Conservation (phyloP, 1,284 basidiomycete species). For the Ustilago sp. region DNA sequence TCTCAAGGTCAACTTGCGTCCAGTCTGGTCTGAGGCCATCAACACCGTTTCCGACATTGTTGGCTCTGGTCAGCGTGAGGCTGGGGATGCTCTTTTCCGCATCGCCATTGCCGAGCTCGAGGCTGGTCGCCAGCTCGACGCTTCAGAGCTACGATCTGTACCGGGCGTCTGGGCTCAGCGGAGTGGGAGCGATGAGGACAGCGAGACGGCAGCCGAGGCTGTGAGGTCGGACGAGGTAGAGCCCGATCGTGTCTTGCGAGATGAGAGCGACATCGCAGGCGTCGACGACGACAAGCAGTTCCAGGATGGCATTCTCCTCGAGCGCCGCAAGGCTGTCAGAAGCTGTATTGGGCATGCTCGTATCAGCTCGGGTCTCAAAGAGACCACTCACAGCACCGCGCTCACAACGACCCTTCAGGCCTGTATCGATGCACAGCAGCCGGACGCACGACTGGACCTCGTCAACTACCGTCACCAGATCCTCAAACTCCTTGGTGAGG, state of each 20-base stretch:
- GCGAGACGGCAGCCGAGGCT: slow-evolving; percentile 5
- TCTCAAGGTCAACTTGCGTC: slow-evolving; percentile 67
- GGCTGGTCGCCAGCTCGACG: slow-evolving; percentile 31
- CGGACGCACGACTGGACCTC: slow-evolving; percentile 55
- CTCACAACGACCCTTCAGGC: slow-evolving; percentile 40
- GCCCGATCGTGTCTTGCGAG: slow-evolving; percentile 31
- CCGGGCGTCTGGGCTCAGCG: slow-evolving; percentile 24
- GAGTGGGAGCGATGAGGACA: slow-evolving; percentile 5
- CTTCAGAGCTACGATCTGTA: slow-evolving; percentile 24
- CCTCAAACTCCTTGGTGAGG: slow-evolving; percentile 53
- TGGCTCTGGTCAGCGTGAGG: slow-evolving; percentile 21
- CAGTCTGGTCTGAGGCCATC: slow-evolving; percentile 63
- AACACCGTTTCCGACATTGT: slow-evolving; percentile 60
- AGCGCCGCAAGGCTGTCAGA: slow-evolving; percentile 39
- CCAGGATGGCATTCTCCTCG: slow-evolving; percentile 52
- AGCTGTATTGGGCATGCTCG: slow-evolving; percentile 51
- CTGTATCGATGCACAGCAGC: slow-evolving; percentile 40
- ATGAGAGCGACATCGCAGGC: slow-evolving; percentile 45
- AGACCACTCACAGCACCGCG: background rate
- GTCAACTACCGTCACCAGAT: slow-evolving; percentile 64
- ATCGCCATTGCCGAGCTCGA: slow-evolving; percentile 44
- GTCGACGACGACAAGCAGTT: slow-evolving; percentile 57
- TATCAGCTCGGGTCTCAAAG: slow-evolving; percentile 18
- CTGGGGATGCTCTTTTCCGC: slow-evolving; percentile 22
- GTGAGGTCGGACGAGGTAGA: slow-evolving; percentile 36